Conservation (phyloP, 306 rosid genomes). For the Lupinus albus region DNA sequence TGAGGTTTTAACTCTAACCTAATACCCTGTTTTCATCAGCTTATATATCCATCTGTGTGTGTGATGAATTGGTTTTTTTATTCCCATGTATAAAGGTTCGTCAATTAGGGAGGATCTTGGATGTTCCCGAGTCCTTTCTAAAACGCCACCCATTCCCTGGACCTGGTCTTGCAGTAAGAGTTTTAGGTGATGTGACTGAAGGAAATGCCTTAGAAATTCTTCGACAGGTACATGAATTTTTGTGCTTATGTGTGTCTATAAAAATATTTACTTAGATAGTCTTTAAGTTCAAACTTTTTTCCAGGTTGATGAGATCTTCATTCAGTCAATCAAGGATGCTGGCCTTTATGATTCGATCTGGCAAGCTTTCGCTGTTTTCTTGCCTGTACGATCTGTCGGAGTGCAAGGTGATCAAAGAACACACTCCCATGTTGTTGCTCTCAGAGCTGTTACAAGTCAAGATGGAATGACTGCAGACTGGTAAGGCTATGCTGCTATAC, state of each 20-base stretch:
- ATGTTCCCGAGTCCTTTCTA: slow-evolving; percentile 77
- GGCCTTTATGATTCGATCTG: slow-evolving; percentile 92
- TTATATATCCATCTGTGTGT: slow-evolving; percentile 1
- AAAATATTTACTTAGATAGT: slow-evolving; percentile 20
- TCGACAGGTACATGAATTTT: slow-evolving; percentile 62
- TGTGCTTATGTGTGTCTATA: background rate
- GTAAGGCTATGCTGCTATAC: slow-evolving; percentile 46
- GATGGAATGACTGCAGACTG: slow-evolving; percentile 99
- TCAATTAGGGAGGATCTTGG: slow-evolving; percentile 75
- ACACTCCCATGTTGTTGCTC: slow-evolving; percentile 92
- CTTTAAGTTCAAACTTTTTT: background rate
- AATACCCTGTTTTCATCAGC: slow-evolving; percentile 19
- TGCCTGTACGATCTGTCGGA: slow-evolving; percentile 88
- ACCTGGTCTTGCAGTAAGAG: slow-evolving; percentile 96
- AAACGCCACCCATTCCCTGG: slow-evolving; percentile 99
- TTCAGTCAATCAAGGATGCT: slow-evolving; percentile 86
- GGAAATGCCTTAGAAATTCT: slow-evolving; percentile 83
- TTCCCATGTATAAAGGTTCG: slow-evolving; percentile 62
- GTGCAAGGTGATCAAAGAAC: slow-evolving; percentile 97
- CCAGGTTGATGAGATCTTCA: slow-evolving; percentile 95
- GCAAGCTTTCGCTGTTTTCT: slow-evolving; percentile 98
- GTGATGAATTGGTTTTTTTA: slow-evolving; percentile 5
- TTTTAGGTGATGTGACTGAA: slow-evolving; percentile 84
- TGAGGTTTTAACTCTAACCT: slow-evolving; percentile 66
- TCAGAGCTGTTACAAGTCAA: slow-evolving; percentile 96